These are phyloP conservation scores for Populus alba DNA, from an alignment of 345 rosid species.

Conservation along the genomic window DNA sequence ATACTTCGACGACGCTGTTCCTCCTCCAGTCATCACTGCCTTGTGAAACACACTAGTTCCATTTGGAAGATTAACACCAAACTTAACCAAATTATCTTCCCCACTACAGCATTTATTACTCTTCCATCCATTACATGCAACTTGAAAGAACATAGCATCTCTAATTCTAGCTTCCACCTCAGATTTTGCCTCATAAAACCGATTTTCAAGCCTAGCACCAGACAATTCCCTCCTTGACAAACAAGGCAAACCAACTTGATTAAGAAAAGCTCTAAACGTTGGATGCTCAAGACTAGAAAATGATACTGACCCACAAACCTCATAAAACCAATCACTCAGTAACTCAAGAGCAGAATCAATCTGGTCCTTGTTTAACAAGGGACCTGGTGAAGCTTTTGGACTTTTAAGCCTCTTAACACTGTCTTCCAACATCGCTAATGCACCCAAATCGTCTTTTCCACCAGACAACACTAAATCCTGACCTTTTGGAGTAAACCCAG, in stretches of 20 bases:
- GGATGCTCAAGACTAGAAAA: constrained; percentile 55
- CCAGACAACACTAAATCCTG: constrained; percentile 52
- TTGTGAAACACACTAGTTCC: constrained; percentile 45
- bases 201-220: constrained; percentile 42
- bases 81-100: constrained; percentile 43
- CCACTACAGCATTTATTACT: constrained; percentile 32
- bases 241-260: constrained; percentile 51
- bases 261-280: constrained; percentile 50
- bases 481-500: constrained; percentile 21
- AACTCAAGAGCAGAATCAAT: constrained; percentile 45
- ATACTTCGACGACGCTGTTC: constrained; percentile 40
- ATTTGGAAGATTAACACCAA: constrained; percentile 49
- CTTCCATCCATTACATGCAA: constrained; percentile 57
- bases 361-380: constrained; percentile 47
- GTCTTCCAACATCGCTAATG: constrained; percentile 55
- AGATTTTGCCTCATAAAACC: constrained; percentile 39
- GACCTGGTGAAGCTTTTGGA: constrained; percentile 46
- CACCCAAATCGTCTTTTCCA: constrained; percentile 50
- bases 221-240: constrained; percentile 39
- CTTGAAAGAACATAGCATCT: constrained; percentile 53
- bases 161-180: constrained; percentile 50
- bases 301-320: constrained; percentile 49
- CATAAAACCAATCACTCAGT: constrained; percentile 54
- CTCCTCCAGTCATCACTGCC: constrained; percentile 35
- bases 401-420: constrained; percentile 60